Percentiles rank a stretch among this genome's conserved stretches.
These are phyloP conservation scores for Dryadomyces quercus-mongolicae DNA, from an alignment of 2,329 filamentous ascomycete species.

Conservation along the genomic window DNA sequence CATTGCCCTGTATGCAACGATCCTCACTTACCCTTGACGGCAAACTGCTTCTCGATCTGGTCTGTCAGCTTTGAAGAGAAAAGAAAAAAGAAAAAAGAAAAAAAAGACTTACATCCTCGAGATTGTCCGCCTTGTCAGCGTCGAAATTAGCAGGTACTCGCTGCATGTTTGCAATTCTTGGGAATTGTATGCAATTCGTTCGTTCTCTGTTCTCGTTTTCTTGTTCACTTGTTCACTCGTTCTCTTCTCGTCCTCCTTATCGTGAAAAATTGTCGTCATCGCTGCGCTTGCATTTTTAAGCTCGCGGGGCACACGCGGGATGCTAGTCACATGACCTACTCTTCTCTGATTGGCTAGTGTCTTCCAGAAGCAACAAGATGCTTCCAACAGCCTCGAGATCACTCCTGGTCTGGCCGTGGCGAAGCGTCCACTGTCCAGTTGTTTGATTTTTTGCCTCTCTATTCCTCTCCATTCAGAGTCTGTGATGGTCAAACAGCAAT, in stretches of 20 bases:
- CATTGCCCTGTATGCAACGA: too few relatives aligned
- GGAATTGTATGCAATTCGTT: not conserved
- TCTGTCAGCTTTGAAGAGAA: not conserved
- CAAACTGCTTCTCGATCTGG: constrained; percentile 98
- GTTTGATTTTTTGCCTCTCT: not conserved
- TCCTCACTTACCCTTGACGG: constrained; percentile 66
- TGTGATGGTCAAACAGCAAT: too few relatives aligned
- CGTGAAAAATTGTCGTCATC: not conserved
- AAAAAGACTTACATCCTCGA: constrained; percentile 37
- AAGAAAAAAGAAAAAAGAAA: not conserved
- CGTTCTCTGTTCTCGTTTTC: not conserved
- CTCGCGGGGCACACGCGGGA: not conserved
- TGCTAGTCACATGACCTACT: not conserved
- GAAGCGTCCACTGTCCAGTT: too few relatives aligned
- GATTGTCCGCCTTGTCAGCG: constrained; percentile 41
- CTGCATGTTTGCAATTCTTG: constrained; percentile 13
- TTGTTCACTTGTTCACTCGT: not conserved
- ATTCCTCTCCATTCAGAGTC: too few relatives aligned
- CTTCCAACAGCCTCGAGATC: too few relatives aligned
- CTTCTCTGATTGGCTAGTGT: not conserved
- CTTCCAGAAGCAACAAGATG: not conserved
- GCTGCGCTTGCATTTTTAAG: not conserved
- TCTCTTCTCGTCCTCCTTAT: not conserved
- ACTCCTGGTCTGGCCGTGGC: too few relatives aligned
- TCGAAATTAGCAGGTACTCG: constrained; percentile 44